Percentiles rank a stretch among this genome's conserved stretches.
Conservation (phyloP, 208 protist genomes). For the Acanthamoeba culbertsoni region DNA sequence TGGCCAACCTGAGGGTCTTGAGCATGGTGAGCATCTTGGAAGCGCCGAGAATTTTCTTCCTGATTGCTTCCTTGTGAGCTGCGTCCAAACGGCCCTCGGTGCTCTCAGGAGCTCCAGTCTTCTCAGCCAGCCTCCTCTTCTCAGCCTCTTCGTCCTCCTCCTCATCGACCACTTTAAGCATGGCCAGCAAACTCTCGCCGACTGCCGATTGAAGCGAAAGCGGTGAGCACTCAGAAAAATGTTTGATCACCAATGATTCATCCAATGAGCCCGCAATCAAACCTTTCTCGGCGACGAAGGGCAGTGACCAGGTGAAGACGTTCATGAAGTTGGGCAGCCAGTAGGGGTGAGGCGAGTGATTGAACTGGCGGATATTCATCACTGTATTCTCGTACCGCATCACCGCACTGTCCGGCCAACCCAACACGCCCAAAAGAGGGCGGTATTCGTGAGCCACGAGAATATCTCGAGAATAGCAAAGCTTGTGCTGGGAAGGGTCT, state of each 20-base stretch:
- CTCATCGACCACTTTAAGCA: conserved; percentile 86
- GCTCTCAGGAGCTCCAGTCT: not conserved
- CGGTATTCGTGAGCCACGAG: not conserved
- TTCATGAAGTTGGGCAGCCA: conserved; percentile 98
- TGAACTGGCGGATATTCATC: conserved; percentile 97
- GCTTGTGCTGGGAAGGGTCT: conserved; percentile 82
- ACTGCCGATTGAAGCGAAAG: conserved; percentile 60
- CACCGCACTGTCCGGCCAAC: not conserved
- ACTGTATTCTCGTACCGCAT: conserved; percentile 92
- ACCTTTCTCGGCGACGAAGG: conserved; percentile 95
- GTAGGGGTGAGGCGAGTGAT: conserved; percentile 93
- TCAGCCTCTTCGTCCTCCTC: conserved; percentile 74
- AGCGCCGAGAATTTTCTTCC: conserved; percentile 77
- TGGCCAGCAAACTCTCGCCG: conserved; percentile 87
- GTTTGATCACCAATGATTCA: too few relatives aligned
- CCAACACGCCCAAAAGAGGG: not conserved
- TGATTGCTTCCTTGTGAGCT: conserved; percentile 76
- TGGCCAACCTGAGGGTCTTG: conserved; percentile 37
- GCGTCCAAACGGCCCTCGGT: not conserved
- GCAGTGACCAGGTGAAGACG: conserved; percentile 96
- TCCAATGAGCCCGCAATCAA: too few relatives aligned
- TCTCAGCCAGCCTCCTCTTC: conserved; percentile 42
- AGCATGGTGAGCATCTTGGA: conserved; percentile 8
- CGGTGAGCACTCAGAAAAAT: not conserved
- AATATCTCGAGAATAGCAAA: not conserved